Evolutionary conservation across 2,329 filamentous ascomycete genomes (phyloP).

Genomic region (Mycosphaerelloides madeirae): DNA sequence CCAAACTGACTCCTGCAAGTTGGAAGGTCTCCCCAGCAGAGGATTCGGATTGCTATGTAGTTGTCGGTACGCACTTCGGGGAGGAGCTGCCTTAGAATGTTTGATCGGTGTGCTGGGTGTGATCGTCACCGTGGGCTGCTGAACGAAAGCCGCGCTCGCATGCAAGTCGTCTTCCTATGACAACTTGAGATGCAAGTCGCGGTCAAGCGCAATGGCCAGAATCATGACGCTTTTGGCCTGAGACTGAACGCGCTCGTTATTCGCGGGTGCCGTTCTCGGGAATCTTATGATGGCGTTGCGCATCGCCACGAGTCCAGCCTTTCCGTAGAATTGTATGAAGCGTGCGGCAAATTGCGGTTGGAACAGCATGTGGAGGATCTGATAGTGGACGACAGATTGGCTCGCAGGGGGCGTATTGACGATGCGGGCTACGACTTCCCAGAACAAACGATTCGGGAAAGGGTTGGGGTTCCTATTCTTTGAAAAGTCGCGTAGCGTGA

Average conservation of each 20-base stretch:
- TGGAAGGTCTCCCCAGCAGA: not conserved
- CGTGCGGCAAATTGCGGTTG: conserved; percentile 61
- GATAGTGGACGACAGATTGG: conserved; percentile 45
- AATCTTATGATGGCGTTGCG: conserved; percentile 32
- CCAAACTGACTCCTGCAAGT: not conserved
- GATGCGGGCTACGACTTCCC: conserved; percentile 71
- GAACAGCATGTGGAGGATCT: conserved; percentile 50
- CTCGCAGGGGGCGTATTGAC: conserved; percentile 63
- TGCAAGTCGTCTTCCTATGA: not conserved
- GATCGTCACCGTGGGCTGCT: too few species aligned
- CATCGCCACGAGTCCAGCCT: conserved; percentile 66
- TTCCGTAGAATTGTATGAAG: conserved; percentile 77
- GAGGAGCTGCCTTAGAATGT: too few species aligned
- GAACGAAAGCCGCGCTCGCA: too few species aligned
- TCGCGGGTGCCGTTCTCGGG: not conserved
- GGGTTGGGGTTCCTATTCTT: conserved; percentile 64
- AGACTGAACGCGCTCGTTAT: not conserved
- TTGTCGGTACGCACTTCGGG: too few species aligned
- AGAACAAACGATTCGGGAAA: conserved; percentile 75
- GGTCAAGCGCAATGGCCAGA: not conserved
- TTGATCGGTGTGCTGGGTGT: too few species aligned
- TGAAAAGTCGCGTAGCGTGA: conserved; percentile 77
- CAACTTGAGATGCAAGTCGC: conserved; percentile 4
- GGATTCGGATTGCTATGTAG: not conserved
- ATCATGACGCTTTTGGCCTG: not conserved